Base-by-base conservation (phyloP, 1,284 basidiomycete species). In the Pseudozyma sp. region DNA sequence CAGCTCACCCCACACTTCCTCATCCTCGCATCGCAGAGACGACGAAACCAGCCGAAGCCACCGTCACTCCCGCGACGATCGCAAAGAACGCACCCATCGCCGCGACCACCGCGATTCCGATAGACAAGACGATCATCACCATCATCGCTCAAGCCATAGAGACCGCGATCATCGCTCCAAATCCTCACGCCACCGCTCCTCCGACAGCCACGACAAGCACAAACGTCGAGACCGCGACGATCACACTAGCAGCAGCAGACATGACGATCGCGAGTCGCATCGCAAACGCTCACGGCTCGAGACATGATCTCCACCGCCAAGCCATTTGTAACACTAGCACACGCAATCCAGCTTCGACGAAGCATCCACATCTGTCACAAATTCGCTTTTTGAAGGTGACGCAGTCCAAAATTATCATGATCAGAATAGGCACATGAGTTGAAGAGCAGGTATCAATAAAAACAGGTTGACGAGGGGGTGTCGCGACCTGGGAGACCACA, bases 211-310 rank as follows among this genome's bases (percentile, higher is more conserved):
- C 47, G 52, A 63, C 7, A 30, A 33, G 7, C 45, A 58, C 19
- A 19, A 46, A 13, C 42, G 33, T 13, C 17, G 43, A n/a, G 54
- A 56, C 10, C 47, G 30, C n/a, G 35, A 56, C 33, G 42, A 46
- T 13, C 44, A 31, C 4, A 35, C 45, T 29, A 19, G 37, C 17
- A 40, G 31, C 35, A 48, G 50, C 16, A 49, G 33, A 8, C 35
- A 24, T 33, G 39, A 42, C 19, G 43, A 47, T 3, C 42, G 52
- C 13, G 54, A 61, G 11, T 53, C 54, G 6, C 54, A 68, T 10
- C 65, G 65, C 34, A 68, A 68, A 14, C 52, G 58, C 19, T 53
- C 64, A 10, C 57, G 64, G 4, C 19, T 61, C n/a, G 53, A 67
- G 9, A 33, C 54, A 11, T 67, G 31, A 44, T 14, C 47, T 31